Base-by-base conservation (phyloP, 2,329 filamentous ascomycete species). In the Phaeophleospora eucalypticola region DNA sequence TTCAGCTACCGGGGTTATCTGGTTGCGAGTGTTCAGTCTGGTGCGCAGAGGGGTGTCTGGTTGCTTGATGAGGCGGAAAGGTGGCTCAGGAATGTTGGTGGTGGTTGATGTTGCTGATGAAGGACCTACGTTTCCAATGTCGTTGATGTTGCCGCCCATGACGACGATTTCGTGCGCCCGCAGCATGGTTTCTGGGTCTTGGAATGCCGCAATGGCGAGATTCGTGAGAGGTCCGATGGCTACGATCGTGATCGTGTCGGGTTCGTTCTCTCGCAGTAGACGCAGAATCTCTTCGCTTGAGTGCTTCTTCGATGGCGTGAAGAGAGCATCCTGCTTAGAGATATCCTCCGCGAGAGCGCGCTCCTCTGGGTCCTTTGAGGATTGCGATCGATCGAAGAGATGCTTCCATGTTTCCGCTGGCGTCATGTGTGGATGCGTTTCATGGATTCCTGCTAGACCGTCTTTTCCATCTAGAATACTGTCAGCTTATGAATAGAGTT, bases 161-260 rank as follows among this genome's bases (percentile, higher is more conserved):
- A 96, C 87, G 3, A 95, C 84, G 2, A 98, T 79, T 68, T 97
- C 89, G 67, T 94, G 95, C 40, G 83, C 87, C 36, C 83, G 82
- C 45, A 98, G 76, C 67, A 98, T 96, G 0, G 89, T 84, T 67
- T 91, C 88, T 0, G 90, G 84, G 58, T 97, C 91, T 61, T 89
- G 82, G 12, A 89, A 83, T 2, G 93, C 90, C 2, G 93, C 93
- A 19, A 95, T 70, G 1, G 93, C 93, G 21, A 95, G 72, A 65
- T 95, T 98, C n/a, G 93, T 97, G 58, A 97, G 73, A 1, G 93
- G 93, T 0, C 93, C 93, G 40, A 97, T 77, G 18, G 87, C 87
- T 32, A 95, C 82, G 63, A 98, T 87, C n/a, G 86, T 90, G 58
- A 98, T 82, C 1, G 87, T 93, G 62, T 89, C 83, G 4, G 78